Evolutionary conservation across 805 yeast species (phyloP).

Genomic region (Hanseniaspora meyeri): DNA sequence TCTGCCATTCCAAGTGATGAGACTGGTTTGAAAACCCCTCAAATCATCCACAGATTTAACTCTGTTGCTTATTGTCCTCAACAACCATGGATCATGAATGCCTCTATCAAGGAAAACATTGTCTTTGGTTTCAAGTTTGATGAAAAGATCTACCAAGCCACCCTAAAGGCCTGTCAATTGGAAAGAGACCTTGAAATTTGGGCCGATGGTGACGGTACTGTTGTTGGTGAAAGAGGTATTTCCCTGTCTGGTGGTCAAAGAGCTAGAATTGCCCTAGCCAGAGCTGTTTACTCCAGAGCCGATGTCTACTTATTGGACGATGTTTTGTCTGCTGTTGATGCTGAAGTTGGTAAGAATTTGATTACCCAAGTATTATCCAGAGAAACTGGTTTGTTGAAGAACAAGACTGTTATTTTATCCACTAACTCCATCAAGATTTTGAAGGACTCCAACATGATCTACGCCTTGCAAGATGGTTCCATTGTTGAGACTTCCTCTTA

Average conservation of each 20-base stretch:
- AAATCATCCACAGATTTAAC: conserved; percentile 22
- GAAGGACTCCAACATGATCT: conserved; percentile 47
- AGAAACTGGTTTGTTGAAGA: conserved; percentile 34
- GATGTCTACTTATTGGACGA: conserved; percentile 55
- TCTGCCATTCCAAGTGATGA: conserved; percentile 21
- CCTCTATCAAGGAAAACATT: conserved; percentile 39
- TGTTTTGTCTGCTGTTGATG: conserved; percentile 59
- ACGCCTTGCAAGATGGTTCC: conserved; percentile 41
- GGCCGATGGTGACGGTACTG: conserved; percentile 42
- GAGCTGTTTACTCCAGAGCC: conserved; percentile 53
- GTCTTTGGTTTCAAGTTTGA: conserved; percentile 39
- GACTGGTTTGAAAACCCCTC: conserved; percentile 18
- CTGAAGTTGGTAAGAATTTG: conserved; percentile 50
- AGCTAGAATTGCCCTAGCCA: conserved; percentile 51
- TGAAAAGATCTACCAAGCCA: conserved; percentile 31
- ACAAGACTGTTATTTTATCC: conserved; percentile 44
- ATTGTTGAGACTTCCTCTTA: conserved; percentile 51
- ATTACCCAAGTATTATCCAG: conserved; percentile 37
- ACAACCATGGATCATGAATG: conserved; percentile 43
- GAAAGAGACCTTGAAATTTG: conserved; percentile 36
- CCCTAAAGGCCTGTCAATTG: conserved; percentile 40
- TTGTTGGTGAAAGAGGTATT: conserved; percentile 51
- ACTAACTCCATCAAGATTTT: conserved; percentile 48
- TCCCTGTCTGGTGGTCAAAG: conserved; percentile 53
- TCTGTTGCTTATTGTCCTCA: conserved; percentile 52